phyloP scores from a whole-genome alignment of 2,329 filamentous ascomycete species.

The Metarhizium guizhouense region DNA sequence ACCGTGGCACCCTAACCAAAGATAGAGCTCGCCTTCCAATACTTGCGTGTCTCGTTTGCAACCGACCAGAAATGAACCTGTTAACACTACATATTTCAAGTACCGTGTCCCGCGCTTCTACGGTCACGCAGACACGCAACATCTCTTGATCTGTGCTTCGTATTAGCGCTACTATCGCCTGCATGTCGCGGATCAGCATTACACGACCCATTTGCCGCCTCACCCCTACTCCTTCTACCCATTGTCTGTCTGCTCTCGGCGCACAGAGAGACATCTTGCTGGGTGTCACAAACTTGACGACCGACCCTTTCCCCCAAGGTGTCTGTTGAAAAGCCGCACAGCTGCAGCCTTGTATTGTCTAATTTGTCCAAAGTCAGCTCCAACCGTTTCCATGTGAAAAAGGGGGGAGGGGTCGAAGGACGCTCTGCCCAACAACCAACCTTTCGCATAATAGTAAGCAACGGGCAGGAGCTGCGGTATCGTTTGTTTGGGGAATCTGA shows the following conservation, averaged over 20 bases:
- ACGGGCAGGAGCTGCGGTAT: neutral
- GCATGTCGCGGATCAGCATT: constrained; percentile 13
- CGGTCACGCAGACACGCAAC: neutral
- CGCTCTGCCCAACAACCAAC: neutral
- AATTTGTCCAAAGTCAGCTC: neutral
- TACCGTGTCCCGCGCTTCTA: neutral
- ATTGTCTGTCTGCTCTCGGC: neutral
- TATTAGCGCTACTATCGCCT: constrained; percentile 3
- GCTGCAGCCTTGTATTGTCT: neutral
- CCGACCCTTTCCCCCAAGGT: neutral
- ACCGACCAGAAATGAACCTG: neutral
- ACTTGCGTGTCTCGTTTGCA: neutral
- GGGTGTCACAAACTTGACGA: constrained; percentile 2
- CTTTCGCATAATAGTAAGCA: neutral
- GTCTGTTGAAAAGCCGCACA: constrained; percentile 3
- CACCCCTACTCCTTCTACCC: constrained; percentile 6
- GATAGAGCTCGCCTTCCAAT: neutral
- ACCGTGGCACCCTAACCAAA: neutral
- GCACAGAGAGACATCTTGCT: neutral
- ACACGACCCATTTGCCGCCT: constrained; percentile 7
- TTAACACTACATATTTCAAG: neutral
- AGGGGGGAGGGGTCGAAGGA: neutral
- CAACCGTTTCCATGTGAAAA: constrained; percentile 2
- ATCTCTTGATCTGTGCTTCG: constrained; percentile 1
- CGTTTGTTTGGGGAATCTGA: neutral